phyloP scores from a whole-genome alignment of 345 rosid genomes.

The Hypericum perforatum region DNA sequence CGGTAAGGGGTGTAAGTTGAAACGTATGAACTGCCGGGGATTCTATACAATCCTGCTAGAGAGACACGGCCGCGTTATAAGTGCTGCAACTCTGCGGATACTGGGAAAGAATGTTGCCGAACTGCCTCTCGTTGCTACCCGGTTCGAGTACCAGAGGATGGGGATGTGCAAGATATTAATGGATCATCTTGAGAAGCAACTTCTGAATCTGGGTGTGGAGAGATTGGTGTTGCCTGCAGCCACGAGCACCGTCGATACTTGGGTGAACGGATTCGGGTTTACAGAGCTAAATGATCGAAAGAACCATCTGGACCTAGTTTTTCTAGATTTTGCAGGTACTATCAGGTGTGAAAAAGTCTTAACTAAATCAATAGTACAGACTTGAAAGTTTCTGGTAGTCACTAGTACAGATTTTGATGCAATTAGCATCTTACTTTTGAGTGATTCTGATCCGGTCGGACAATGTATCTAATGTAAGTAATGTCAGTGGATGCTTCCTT shows the following conservation, averaged over 20 bases:
- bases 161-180: conserved; percentile 23
- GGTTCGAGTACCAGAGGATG: conserved; percentile 9
- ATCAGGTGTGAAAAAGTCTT: conserved; percentile 32
- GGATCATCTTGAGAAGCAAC: conserved; percentile 20
- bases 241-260: conserved; percentile 20
- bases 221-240: conserved; percentile 36
- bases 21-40: conserved; percentile 10
- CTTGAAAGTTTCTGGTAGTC: background rate
- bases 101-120: conserved; percentile 22
- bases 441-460: no score
- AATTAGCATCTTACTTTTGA: background rate
- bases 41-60: conserved; percentile 21
- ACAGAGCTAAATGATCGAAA: conserved; percentile 21
- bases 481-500: no score
- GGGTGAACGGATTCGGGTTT: conserved; percentile 40
- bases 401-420: background rate
- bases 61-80: background rate
- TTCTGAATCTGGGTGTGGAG: conserved; percentile 28
- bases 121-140: conserved; percentile 19
- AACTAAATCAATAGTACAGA: background rate
- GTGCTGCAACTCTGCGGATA: conserved; percentile 18
- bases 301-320: conserved; percentile 14
- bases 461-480: no score
- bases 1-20: conserved; percentile 4
- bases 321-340: conserved; percentile 32